Base-by-base conservation (phyloP, 768 basidiomycete genomes). In the Panellus pusillus region DNA sequence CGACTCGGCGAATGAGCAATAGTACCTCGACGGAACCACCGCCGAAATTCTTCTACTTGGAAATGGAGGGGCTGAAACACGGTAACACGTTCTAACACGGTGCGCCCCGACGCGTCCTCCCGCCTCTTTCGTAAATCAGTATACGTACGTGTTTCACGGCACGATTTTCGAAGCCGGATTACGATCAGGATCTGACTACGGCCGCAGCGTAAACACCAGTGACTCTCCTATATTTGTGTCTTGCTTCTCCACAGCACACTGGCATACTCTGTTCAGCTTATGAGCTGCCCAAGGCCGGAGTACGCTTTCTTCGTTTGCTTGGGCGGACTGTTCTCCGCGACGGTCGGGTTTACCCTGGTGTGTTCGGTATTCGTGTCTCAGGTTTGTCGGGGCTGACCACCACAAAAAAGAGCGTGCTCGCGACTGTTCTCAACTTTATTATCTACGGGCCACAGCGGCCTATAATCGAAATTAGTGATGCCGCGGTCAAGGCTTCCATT, bases 401-500 rank as follows among this genome's bases (percentile, higher is more conserved):
- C 27, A 7, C 17, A 14, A 24, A 24, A 24, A 31, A 57, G 56
- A 57, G 56, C 38, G 28, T 53, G 24, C 39, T 57, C n/a, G 51
- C 47, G 7, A 53, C 51, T 37, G 8, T 52, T 19, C 15, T 52
- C 15, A 20, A 39, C 14, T 5, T 31, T 6, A 9, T 57, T n/a
- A 41, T 24, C 24, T 27, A 50, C 3, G n/a, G 29, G n/a, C 38
- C 37, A 15, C 41, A 43, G 12, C 31, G 17, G 24, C 47, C 51
- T 44, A 56, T 47, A 51, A 40, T 47, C 6, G n/a, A 57, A 35
- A 29, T 31, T 35, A 49, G 39, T n/a, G 15, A 51, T 12, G 49
- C 50, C 41, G 50, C 49, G 40, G 41, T 44, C 37, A 51, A 31
- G 37, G 50, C 50, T 7, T 57, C 55, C 56, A 41, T 51, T 57